Conservation (phyloP, 306 rosid genomes). For the Inga laurina region DNA sequence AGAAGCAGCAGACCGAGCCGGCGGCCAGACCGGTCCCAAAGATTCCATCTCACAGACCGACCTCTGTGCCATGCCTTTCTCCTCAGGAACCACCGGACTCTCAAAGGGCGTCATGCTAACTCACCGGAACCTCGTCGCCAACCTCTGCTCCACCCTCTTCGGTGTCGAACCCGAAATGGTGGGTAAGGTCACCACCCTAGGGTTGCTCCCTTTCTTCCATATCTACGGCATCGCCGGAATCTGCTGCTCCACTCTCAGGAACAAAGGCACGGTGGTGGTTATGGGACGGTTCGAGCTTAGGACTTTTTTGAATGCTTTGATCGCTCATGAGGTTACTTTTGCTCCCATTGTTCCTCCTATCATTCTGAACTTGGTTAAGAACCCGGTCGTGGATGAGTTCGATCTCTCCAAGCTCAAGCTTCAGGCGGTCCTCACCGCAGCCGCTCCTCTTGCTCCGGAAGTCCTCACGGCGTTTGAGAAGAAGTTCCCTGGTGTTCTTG, state of each 20-base stretch:
- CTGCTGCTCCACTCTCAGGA: constrained; percentile 81
- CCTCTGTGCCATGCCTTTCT: constrained; percentile 92
- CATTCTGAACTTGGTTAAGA: constrained; percentile 76
- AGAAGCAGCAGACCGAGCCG: constrained; percentile 71
- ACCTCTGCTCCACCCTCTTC: constrained; percentile 81
- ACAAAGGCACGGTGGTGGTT: constrained; percentile 88
- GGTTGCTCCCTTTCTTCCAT: constrained; percentile 86
- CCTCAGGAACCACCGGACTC: constrained; percentile 93
- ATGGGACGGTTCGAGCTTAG: constrained; percentile 82
- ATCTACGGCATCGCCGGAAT: constrained; percentile 94
- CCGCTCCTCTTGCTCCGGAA: constrained; percentile 95
- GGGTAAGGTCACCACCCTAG: constrained; percentile 78
- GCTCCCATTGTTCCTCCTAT: constrained; percentile 96
- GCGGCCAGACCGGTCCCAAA: constrained; percentile 32
- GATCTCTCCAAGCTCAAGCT: constrained; percentile 83
- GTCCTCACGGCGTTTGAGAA: constrained; percentile 64
- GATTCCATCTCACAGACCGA: constrained; percentile 61
- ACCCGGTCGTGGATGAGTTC: constrained; percentile 77
- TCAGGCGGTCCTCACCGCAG: constrained; percentile 85
- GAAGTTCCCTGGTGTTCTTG: constrained; percentile 79
- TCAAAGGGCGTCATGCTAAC: constrained; percentile 95
- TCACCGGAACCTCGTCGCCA: constrained; percentile 76
- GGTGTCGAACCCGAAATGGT: constrained; percentile 57
- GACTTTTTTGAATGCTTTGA: constrained; percentile 68
- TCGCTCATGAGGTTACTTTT: constrained; percentile 71